A percentile compares a stretch with the other conserved stretches of the same genome.
Evolutionary conservation across 1,139 yeast genomes (phyloP).

Genomic region (Protomyces macrosporus): DNA sequence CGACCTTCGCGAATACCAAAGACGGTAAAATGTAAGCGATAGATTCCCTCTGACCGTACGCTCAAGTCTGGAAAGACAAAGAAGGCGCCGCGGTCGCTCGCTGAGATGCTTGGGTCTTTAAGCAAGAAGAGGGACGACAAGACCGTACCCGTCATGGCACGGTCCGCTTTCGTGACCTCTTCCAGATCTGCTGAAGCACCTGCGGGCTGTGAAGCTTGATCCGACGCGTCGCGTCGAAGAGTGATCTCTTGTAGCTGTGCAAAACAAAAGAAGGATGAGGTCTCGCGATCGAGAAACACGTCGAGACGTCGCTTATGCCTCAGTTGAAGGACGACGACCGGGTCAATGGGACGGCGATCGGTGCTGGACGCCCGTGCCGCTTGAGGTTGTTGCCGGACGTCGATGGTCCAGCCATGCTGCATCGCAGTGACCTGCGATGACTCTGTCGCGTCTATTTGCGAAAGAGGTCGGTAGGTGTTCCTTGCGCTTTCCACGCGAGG

Average conservation of each 20-base stretch:
- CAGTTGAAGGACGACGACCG: constrained; percentile 16
- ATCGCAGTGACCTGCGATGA: not conserved
- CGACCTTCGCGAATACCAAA: constrained; percentile 29
- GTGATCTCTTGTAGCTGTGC: not conserved
- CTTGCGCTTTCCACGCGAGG: too few species aligned
- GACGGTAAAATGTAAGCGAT: constrained; percentile 37
- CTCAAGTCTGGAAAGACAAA: constrained; percentile 40
- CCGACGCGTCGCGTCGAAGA: not conserved
- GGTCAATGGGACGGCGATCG: constrained; percentile 25
- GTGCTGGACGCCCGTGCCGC: constrained; percentile 23
- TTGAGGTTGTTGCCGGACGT: constrained; percentile 21
- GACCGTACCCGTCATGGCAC: constrained; percentile 11
- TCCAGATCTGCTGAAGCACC: not conserved
- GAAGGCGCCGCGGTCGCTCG: constrained; percentile 31
- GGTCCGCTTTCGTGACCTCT: not conserved
- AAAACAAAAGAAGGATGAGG: constrained; percentile 10
- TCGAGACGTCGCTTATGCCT: not conserved
- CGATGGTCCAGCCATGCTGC: not conserved
- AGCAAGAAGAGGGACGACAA: constrained; percentile 13
- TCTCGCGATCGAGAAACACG: constrained; percentile 7
- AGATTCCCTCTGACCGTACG: constrained; percentile 39
- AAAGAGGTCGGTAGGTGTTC: too few species aligned
- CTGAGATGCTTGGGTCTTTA: constrained; percentile 2
- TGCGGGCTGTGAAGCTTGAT: not conserved
- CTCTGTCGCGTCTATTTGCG: too few species aligned